A percentile compares a stretch with the other conserved stretches of the same genome.
Conservation (phyloP, 345 rosid genomes). For the Arabis alpina region DNA sequence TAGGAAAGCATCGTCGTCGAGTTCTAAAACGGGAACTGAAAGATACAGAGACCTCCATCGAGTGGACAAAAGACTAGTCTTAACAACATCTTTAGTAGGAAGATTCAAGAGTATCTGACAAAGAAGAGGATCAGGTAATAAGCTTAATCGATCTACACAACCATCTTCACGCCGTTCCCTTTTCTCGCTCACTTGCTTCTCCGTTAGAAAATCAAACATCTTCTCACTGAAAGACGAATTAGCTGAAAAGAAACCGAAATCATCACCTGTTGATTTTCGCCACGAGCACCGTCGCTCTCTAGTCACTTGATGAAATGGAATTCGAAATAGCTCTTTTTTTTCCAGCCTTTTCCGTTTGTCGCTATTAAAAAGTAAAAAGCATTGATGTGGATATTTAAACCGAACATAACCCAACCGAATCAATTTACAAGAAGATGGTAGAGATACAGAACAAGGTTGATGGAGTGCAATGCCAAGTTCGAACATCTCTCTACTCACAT, state of each 20-base stretch:
- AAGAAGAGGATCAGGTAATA: background rate
- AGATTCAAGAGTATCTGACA: conserved; percentile 6
- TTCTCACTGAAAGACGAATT: background rate
- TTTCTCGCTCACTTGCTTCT: background rate
- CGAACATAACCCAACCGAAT: no score
- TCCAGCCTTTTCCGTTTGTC: no score
- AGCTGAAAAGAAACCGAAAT: background rate
- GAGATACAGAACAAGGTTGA: no score
- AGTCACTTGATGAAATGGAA: background rate
- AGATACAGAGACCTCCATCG: conserved; percentile 4
- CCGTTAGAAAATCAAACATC: background rate
- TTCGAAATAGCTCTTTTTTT: no score
- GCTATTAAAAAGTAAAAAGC: no score
- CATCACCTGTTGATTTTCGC: background rate
- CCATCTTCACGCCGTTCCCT: background rate
- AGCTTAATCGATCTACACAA: background rate
- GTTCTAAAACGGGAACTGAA: background rate
- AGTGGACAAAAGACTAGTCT: conserved; percentile 10
- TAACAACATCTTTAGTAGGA: conserved; percentile 1
- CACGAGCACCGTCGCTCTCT: background rate
- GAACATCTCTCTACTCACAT: no score
- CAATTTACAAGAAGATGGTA: no score
- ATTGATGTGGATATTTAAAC: no score
- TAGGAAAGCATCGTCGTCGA: background rate
- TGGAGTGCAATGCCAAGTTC: no score